Base-by-base conservation (phyloP, 805 yeast genomes). In the Wickerhamiella slavikovae region DNA sequence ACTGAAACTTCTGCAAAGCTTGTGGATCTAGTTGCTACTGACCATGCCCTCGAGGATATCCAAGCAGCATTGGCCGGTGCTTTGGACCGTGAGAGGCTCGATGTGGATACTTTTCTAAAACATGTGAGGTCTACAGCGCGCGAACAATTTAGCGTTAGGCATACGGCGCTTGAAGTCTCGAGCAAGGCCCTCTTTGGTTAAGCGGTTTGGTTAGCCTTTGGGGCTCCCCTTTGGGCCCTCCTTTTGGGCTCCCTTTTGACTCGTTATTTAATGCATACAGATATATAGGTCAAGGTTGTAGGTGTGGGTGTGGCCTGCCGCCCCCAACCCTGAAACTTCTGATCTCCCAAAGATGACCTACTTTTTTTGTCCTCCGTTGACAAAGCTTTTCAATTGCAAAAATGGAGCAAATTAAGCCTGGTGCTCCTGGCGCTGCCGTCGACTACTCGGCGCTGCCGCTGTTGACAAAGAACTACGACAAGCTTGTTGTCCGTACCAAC, bases 361-460 rank as follows among this genome's bases (percentile, higher is more conserved):
- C n/a, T n/a, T n/a, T n/a, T n/a, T n/a, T n/a, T n/a, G n/a, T n/a
- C n/a, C n/a, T n/a, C n/a, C 24, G 24, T 13, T 22, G 24, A 22
- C 24, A 12, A 9, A 26, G 5, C 12, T 26, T 26, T 12, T 19
- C n/a, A n/a, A n/a, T n/a, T n/a, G n/a, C n/a, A n/a, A n/a, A n/a
- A n/a, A n/a, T n/a, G n/a, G n/a, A n/a, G n/a, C n/a, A n/a, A 55
- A 83, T 83, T 59, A 80, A 79, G 66, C 96, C 96, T 36, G 92
- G 79, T 54, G 65, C 70, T 39, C 65, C 72, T 35, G 47, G 41
- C 22, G 76, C 93, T 24, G 59, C 83, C 22, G 70, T 71, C 42
- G 89, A 83, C 56, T 74, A 96, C 35, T 70, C 91, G 35, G 79
- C 76, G 43, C 89, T 96, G 96, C 98, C 98, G 19, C 65, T 89